These are phyloP conservation scores for Thermomyces lanuginosus DNA, from an alignment of 2,329 filamentous ascomycete genomes.

Conservation along the genomic window DNA sequence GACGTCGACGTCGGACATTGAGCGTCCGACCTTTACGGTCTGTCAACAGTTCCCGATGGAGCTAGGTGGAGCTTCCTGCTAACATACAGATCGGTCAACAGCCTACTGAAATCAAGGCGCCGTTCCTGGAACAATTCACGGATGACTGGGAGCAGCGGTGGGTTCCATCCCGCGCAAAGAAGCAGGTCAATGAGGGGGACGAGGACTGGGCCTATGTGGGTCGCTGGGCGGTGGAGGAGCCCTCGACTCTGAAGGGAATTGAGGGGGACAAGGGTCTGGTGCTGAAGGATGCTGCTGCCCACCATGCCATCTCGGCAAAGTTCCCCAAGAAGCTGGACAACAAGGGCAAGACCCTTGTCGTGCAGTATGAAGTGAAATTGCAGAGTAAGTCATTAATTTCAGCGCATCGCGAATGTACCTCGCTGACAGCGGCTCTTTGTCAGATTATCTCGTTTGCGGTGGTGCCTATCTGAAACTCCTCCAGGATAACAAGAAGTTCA, in stretches of 20 bases:
- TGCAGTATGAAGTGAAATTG: conserved; percentile 98
- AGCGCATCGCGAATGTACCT: conserved; percentile 5
- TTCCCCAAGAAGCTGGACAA: conserved; percentile 93
- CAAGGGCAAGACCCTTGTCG: conserved; percentile 91
- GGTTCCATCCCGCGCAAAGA: conserved; percentile 93
- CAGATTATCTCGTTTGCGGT: conserved; percentile 90
- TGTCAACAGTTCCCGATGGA: too few species aligned
- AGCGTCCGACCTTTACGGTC: conserved; percentile 77
- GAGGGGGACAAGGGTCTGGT: conserved; percentile 92
- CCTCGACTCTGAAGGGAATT: conserved; percentile 74
- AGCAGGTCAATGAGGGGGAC: conserved; percentile 63
- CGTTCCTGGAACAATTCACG: conserved; percentile 97
- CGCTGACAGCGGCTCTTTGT: conserved; percentile 16
- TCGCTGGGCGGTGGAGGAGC: conserved; percentile 94
- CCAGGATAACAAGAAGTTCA: conserved; percentile 90
- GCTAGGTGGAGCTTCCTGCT: too few species aligned
- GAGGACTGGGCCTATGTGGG: conserved; percentile 97
- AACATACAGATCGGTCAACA: conserved; percentile 25
- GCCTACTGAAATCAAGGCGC: conserved; percentile 77
- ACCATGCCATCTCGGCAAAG: conserved; percentile 98
- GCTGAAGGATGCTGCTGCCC: conserved; percentile 91
- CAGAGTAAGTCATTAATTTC: conserved; percentile 55
- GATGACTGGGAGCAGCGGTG: conserved; percentile 88
- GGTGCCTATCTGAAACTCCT: conserved; percentile 99
- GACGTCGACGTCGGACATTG: conserved; percentile 42